A percentile compares a stretch with the other conserved stretches of the same genome.
Evolutionary conservation across 352 stramenopile genomes (phyloP).

Genomic region (Saprolegnia diclina): DNA sequence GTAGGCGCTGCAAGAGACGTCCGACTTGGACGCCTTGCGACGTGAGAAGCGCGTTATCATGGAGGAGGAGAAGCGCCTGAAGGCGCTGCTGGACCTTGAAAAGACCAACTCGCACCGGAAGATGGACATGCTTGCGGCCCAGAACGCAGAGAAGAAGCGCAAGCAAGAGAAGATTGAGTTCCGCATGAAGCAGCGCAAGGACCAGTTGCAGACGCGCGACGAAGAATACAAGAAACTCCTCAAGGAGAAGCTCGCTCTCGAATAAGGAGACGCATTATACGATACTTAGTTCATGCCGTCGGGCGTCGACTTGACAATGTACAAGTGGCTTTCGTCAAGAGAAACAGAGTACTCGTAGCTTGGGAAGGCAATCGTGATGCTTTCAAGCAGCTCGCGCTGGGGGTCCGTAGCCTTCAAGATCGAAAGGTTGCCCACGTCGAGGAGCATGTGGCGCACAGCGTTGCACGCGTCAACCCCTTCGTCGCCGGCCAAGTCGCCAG

Average conservation of each 20-base stretch:
- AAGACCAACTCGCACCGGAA: slow-evolving; percentile 92
- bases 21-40: slow-evolving; percentile 87
- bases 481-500: slow-evolving; percentile 49
- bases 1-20: slow-evolving; percentile 75
- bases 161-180: slow-evolving; percentile 87
- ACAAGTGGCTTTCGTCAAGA: slow-evolving; percentile 54
- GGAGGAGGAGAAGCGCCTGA: slow-evolving; percentile 90
- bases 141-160: slow-evolving; percentile 86
- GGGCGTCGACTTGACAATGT: slow-evolving; percentile 63
- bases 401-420: slow-evolving; percentile 18
- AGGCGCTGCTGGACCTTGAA: slow-evolving; percentile 90
- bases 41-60: slow-evolving; percentile 93
- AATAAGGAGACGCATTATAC: slow-evolving; percentile 27
- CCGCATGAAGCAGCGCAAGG: slow-evolving; percentile 52
- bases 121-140: slow-evolving; percentile 83
- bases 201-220: slow-evolving; percentile 60
- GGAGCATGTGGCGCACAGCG: slow-evolving; percentile 60
- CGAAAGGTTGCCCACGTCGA: slow-evolving; percentile 28
- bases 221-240: slow-evolving; percentile 64
- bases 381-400: slow-evolving; percentile 57
- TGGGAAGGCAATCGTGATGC: slow-evolving; percentile 65
- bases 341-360: slow-evolving; percentile 65
- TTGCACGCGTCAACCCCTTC: slow-evolving; percentile 49
- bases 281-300: slow-evolving; percentile 25
- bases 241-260: slow-evolving; percentile 75